A percentile compares a stretch with the other conserved stretches of the same genome.
phyloP scores from a whole-genome alignment of 2,329 filamentous ascomycete genomes.

The Penicillium sp. region DNA sequence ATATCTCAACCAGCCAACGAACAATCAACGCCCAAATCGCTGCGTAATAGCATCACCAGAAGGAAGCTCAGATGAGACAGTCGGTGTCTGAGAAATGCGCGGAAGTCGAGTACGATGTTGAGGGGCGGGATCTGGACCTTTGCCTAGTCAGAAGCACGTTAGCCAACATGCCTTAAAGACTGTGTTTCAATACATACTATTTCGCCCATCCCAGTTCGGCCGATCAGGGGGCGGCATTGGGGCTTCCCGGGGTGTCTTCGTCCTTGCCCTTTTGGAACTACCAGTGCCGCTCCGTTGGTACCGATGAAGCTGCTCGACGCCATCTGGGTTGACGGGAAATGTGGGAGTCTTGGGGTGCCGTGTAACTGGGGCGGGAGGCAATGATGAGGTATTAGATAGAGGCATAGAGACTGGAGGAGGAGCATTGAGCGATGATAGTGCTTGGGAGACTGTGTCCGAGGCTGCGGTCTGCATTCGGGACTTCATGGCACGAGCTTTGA shows the following conservation, averaged over 20 bases:
- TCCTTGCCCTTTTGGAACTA: conserved; percentile 29
- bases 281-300: conserved; percentile 41
- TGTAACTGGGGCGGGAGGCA: conserved; percentile 1
- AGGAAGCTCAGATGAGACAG: conserved; percentile 22
- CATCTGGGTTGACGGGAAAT: conserved; percentile 23
- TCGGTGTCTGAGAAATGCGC: conserved; percentile 17
- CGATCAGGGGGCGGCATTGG: conserved; percentile 34
- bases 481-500: conserved; percentile 56
- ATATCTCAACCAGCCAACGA: background rate
- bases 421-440: conserved; percentile 31
- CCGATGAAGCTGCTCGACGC: conserved; percentile 37
- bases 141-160: conserved; percentile 6
- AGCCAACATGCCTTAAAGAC: background rate
- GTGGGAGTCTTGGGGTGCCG: conserved; percentile 26
- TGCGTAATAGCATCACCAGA: conserved; percentile 21
- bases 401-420: conserved; percentile 7
- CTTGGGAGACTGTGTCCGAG: conserved; percentile 50
- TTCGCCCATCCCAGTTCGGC: conserved; percentile 17
- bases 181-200: conserved; percentile 17
- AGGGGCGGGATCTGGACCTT: conserved; percentile 11
- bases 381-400: background rate
- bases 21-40: conserved; percentile 18
- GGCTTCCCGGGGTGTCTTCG: conserved; percentile 17
- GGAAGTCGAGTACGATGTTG: conserved; percentile 29
- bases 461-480: conserved; percentile 55